Conservation (phyloP, 2,329 filamentous ascomycete genomes). For the Trichophyton schoenleinii region DNA sequence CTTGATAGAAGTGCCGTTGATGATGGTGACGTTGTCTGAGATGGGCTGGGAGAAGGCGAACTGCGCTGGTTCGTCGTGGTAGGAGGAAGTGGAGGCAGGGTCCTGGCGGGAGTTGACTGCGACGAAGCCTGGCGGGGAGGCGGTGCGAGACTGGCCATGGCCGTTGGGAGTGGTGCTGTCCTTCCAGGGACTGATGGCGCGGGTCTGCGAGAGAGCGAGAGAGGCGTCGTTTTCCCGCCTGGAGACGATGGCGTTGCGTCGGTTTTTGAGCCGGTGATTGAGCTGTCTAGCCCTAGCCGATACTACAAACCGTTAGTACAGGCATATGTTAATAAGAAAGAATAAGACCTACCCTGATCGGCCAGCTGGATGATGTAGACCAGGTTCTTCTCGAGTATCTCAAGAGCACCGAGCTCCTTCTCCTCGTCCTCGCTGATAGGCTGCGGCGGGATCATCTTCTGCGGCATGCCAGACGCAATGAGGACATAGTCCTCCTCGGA, state of each 20-base stretch:
- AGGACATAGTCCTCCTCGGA: slow-evolving; percentile 77
- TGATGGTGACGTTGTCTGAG: slow-evolving; percentile 36
- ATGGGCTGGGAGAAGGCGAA: slow-evolving; percentile 32
- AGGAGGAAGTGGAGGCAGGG: not conserved
- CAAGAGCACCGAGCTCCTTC: slow-evolving; percentile 69
- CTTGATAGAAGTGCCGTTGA: slow-evolving; percentile 37
- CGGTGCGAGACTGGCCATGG: slow-evolving; percentile 23
- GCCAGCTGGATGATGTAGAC: slow-evolving; percentile 66
- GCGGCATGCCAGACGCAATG: slow-evolving; percentile 68
- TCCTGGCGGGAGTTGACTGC: slow-evolving; percentile 41
- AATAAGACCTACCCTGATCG: slow-evolving; percentile 48
- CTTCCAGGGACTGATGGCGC: slow-evolving; percentile 26
- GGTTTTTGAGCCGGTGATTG: slow-evolving; percentile 65
- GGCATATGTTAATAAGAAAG: not conserved
- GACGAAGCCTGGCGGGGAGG: slow-evolving; percentile 43
- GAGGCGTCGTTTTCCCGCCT: slow-evolving; percentile 41
- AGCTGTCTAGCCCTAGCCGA: slow-evolving; percentile 62
- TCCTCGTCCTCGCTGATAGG: slow-evolving; percentile 77
- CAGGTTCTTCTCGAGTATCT: slow-evolving; percentile 69
- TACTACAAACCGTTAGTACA: slow-evolving; percentile 30
- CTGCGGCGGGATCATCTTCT: slow-evolving; percentile 68
- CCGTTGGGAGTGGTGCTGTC: slow-evolving; percentile 20
- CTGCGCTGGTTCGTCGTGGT: slow-evolving; percentile 24
- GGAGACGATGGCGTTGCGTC: slow-evolving; percentile 58
- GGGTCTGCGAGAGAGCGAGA: slow-evolving; percentile 16